Base-by-base conservation (phyloP, 2,329 filamentous ascomycete genomes). In the Aureobasidium sp. region DNA sequence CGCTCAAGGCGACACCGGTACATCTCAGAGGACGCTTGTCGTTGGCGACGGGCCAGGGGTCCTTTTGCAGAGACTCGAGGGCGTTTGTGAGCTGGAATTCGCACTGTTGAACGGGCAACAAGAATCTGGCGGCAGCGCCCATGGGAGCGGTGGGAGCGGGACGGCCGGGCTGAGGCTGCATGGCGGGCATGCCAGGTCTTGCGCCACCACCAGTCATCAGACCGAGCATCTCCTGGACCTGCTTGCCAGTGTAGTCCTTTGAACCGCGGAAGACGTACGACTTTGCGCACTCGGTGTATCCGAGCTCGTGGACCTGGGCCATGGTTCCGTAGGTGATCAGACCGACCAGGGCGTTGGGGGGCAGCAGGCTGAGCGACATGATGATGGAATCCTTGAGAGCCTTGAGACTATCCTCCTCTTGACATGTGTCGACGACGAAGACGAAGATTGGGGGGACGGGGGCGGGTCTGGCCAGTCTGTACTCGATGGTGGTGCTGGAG, bases 141-240 rank as follows among this genome's bases (percentile, higher is more conserved):
- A 89, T 85, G 67, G 88, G 82, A 66, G 85, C 82, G 42, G 87
- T 84, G n/a, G 65, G 63, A 10, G 68, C 67, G 49, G 70, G 71
- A 53, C 90, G 85, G 64, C 90, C 89, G 49, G 89, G 86, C 68
- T 88, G 86, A 64, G 85, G 84, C 65, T 86, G 85, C 55, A 66
- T 65, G 62, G 84, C 84, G 75, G 88, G 84, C 70, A 82, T 74
- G 59, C 84, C 85, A 25, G 91, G 90, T 65, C 94, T 85, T 64
- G 90, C 74, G 21, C 87, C 83, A 37, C 54, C 55, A 23, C 55
- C 55, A 50, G 86, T 80, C 6, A 66, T 63, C 59, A 96, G 81
- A 29, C 92, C 94, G 54, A 99, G 86, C 94, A 99, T 99, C 71
- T 99, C 94, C 74, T 97, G 93, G n/a, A 99, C 91, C 73, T 97